Conservation (phyloP, 176 grass and related monocot species). For the Musa acuminata region DNA sequence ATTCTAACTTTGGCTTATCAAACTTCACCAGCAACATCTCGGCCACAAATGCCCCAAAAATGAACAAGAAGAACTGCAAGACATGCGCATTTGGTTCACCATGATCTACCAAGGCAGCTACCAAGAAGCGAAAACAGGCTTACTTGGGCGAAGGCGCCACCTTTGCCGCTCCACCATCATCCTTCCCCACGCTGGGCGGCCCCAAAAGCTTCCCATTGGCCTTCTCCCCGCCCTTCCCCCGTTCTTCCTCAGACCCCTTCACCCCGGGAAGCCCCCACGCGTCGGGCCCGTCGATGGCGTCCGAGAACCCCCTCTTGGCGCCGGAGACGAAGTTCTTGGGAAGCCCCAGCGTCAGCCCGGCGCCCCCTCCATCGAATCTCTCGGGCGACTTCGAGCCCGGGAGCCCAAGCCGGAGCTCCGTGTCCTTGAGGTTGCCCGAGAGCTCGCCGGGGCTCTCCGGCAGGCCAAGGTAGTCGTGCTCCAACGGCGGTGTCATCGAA, state of each 20-base stretch:
- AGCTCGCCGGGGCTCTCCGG: constrained; percentile 16
- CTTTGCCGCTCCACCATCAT: background rate
- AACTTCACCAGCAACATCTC: background rate
- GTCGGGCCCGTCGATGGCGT: constrained; percentile 33
- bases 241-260: constrained; percentile 20
- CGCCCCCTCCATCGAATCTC: background rate
- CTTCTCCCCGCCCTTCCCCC: constrained; percentile 24
- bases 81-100: no score
- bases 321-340: constrained; percentile 38
- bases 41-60: background rate
- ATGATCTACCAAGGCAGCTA: no score
- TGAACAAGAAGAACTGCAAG: background rate
- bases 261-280: constrained; percentile 27
- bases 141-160: constrained; percentile 6
- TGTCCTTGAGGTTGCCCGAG: constrained; percentile 28
- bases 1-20: background rate
- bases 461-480: constrained; percentile 12
- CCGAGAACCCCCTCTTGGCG: constrained; percentile 75
- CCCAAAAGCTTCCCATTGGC: background rate
- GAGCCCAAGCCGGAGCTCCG: constrained; percentile 59
- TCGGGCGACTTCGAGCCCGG: constrained; percentile 40
- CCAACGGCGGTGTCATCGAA: constrained; percentile 4
- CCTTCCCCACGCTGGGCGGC: background rate
- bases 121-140: background rate
- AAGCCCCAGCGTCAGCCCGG: constrained; percentile 40